Conservation (phyloP, 371 early-diverging fungal genomes). For the Syncephalastrum monosporum region DNA sequence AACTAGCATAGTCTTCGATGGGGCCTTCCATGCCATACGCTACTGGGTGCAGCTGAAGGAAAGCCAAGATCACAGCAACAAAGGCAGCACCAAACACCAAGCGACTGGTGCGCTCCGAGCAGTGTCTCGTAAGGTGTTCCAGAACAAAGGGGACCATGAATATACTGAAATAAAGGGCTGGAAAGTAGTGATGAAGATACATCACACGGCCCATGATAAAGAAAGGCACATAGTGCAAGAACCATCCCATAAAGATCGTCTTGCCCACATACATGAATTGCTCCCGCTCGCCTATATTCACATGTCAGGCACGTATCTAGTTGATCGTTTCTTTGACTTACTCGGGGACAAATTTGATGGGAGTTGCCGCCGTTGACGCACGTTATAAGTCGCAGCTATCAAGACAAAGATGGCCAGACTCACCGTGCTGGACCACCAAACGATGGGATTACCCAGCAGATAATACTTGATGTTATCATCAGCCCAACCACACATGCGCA, state of each 20-base stretch:
- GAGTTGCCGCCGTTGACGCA: too few relatives aligned
- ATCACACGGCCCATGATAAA: constrained; percentile 97
- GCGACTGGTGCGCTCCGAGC: constrained; percentile 23
- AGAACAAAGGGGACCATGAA: constrained; percentile 71
- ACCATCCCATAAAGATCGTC: constrained; percentile 87
- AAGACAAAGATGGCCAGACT: constrained; percentile 36
- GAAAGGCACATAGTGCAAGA: constrained; percentile 97
- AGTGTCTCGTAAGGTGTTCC: constrained; percentile 61
- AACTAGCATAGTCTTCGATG: constrained; percentile 49
- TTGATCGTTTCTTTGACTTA: too few relatives aligned
- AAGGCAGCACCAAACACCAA: constrained; percentile 50
- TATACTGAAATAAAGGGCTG: constrained; percentile 95
- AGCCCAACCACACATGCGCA: constrained; percentile 98
- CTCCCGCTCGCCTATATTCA: constrained; percentile 63
- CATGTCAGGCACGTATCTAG: too few relatives aligned
- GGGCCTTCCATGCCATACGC: constrained; percentile 88
- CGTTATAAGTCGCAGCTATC: too few relatives aligned
- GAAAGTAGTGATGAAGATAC: constrained; percentile 99
- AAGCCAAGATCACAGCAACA: constrained; percentile 50
- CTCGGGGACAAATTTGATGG: too few relatives aligned
- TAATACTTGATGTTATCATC: constrained; percentile 90
- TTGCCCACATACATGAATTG: constrained; percentile 73
- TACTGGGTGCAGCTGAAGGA: constrained; percentile 79
- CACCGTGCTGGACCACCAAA: constrained; percentile 91
- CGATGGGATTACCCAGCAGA: constrained; percentile 94